phyloP scores from a whole-genome alignment of 1,139 yeast genomes.

The Hyphopichia buzzinii region DNA sequence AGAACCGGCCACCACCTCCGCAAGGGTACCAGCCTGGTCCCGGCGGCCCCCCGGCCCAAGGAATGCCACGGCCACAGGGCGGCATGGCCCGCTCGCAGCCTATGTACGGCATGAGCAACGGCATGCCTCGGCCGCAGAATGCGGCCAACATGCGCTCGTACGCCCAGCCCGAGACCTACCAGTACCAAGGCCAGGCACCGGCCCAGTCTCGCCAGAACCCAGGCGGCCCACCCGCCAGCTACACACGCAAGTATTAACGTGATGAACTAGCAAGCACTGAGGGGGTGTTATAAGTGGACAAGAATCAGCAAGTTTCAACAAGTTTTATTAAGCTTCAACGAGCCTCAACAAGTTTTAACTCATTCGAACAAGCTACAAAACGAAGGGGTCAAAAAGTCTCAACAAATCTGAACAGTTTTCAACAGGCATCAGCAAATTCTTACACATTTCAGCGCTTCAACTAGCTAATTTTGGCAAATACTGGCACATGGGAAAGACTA shows the following conservation, averaged over 20 bases:
- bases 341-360: too few relatives aligned
- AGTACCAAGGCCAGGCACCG: constrained; percentile 8
- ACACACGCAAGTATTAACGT: constrained; percentile 1
- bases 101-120: constrained; percentile 4
- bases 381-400: too few relatives aligned
- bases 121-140: constrained; percentile 11
- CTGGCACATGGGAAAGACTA: too few relatives aligned
- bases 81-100: constrained; percentile 4
- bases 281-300: too few relatives aligned
- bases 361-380: too few relatives aligned
- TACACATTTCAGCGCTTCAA: too few relatives aligned
- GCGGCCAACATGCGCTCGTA: constrained; percentile 11
- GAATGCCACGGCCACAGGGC: constrained; percentile 2
- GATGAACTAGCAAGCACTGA: too few relatives aligned
- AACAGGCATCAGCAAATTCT: too few relatives aligned
- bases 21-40: constrained; percentile 4
- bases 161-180: constrained; percentile 1
- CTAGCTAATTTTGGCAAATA: too few relatives aligned
- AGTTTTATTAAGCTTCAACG: too few relatives aligned
- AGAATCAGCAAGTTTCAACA: too few relatives aligned
- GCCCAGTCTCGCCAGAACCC: neutral
- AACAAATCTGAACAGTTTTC: too few relatives aligned
- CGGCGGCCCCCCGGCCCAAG: neutral
- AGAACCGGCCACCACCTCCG: constrained; percentile 5
- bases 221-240: neutral